phyloP scores from a whole-genome alignment of 1,284 basidiomycete genomes.

The Anthracocystis walkeri region DNA sequence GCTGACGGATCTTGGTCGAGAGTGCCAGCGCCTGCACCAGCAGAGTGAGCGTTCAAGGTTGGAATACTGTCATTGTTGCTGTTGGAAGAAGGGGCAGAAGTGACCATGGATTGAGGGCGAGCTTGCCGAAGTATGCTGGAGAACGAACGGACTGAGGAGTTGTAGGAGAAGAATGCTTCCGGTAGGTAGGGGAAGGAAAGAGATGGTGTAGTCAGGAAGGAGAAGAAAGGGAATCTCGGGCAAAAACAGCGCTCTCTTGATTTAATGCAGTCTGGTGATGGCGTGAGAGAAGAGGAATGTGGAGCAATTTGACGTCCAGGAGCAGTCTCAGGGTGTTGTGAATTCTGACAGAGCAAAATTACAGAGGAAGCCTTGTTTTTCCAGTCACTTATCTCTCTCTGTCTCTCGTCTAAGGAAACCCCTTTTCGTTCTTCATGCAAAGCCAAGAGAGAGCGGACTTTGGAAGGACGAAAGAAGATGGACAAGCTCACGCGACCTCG shows the following conservation, averaged over 20 bases:
- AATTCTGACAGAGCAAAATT: background rate
- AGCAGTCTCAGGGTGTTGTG: background rate
- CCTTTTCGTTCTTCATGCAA: no score
- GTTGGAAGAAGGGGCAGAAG: slow-evolving; percentile 7
- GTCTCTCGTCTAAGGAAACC: no score
- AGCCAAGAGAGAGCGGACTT: background rate
- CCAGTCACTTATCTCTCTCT: no score
- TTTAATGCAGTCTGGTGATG: background rate
- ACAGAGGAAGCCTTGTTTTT: slow-evolving; percentile 6
- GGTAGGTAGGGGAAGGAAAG: background rate
- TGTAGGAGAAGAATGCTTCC: background rate
- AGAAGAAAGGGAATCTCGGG: background rate
- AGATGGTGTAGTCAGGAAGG: background rate
- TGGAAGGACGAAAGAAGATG: background rate
- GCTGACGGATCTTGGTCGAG: slow-evolving; percentile 17
- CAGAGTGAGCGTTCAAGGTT: slow-evolving; percentile 20
- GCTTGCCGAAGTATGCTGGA: background rate
- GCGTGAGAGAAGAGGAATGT: slow-evolving; percentile 12
- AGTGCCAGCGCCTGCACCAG: slow-evolving; percentile 5
- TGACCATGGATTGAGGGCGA: slow-evolving; percentile 22
- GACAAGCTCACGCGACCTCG: no score
- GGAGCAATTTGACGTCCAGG: background rate
- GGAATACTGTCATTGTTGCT: slow-evolving; percentile 19
- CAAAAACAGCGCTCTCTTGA: slow-evolving; percentile 6
- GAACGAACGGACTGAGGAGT: background rate